Evolutionary conservation across 2,329 filamentous ascomycete genomes (phyloP), one percentile per base, ranked within the genome.

Genomic region (Penicillium sp.): DNA sequence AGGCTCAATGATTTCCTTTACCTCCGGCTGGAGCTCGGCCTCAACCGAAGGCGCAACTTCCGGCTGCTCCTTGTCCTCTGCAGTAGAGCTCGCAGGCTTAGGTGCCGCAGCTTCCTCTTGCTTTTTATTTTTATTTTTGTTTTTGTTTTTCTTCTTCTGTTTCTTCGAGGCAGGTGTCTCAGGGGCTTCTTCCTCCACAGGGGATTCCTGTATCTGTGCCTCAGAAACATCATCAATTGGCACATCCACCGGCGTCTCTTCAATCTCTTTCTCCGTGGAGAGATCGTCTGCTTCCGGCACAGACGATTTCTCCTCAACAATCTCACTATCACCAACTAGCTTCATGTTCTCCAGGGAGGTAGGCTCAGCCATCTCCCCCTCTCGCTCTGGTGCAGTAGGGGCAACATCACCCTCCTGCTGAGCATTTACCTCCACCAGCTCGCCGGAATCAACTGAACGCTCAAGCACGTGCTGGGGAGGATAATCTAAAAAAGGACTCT

Each of bases 401-500:
- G 42, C 20, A 50, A 38, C 40, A 48, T 53, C 45, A 14, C 52
- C 52, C 35, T 55, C 55, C 50, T 62, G 47, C 43, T 52, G 55
- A 54, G 37, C 42, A 52, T 51, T 47, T 46, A 16, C 55, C 49
- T 57, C 50, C 53, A 16, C 49, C 50, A 53, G 49, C 58, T 70
- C 65, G 53, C 53, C 58, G 60, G 60, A 57, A 55, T 63, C 56
- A 61, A 56, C 52, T 35, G 47, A 56, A 57, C 59, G 63, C 53
- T 72, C 65, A 72, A 59, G 64, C 62, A 63, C 68, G 66, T 59
- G 62, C 47, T 64, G 66, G 67, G 64, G 63, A 66, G 65, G 66
- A 68, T 60, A 69, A 63, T 66, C 66, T 66, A 60, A 69, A 62
- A 65, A 66, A 68, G 22, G 60, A 63, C 59, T 68, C 62, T 68